phyloP scores from a whole-genome alignment of 441 rosid genomes.

The Populus hybrid region DNA sequence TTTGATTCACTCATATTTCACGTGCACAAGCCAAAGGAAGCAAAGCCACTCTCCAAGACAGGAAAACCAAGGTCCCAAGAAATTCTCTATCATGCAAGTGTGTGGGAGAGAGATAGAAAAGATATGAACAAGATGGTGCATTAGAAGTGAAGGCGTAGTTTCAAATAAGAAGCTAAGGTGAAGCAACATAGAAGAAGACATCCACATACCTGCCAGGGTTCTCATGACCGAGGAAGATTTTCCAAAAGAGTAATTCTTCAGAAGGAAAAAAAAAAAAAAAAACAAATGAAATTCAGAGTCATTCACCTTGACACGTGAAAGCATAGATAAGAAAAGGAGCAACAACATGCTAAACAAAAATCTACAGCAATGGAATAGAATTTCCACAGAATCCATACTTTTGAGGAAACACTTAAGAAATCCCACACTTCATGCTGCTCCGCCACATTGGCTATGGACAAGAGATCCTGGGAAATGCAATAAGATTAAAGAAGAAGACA shows the following conservation, averaged over 20 bases:
- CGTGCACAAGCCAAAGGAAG: neutral
- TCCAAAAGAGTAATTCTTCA: constrained; percentile 93
- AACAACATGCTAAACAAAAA: neutral
- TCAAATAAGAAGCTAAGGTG: constrained; percentile 3
- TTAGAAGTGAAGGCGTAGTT: neutral
- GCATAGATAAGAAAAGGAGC: neutral
- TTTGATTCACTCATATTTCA: neutral
- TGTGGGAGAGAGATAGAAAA: no score
- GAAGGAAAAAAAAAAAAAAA: constrained; percentile 17
- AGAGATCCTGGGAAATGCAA: constrained; percentile 66
- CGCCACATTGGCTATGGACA: constrained; percentile 96
- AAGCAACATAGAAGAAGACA: constrained; percentile 14
- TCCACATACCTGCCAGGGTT: constrained; percentile 79
- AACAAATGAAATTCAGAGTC: constrained; percentile 14
- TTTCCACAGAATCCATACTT: constrained; percentile 47
- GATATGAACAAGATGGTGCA: neutral
- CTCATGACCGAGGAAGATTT: constrained; percentile 89
- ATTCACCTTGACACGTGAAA: constrained; percentile 1
- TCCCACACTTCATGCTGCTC: constrained; percentile 99
- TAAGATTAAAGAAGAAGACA: constrained; percentile 17
- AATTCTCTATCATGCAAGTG: no score
- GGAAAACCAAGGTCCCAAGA: neutral
- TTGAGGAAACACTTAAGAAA: constrained; percentile 81
- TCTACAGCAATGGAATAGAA: neutral
- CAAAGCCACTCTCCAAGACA: neutral